These are phyloP conservation scores for Obba rivulosa DNA, from an alignment of 768 basidiomycete species.

Conservation along the genomic window DNA sequence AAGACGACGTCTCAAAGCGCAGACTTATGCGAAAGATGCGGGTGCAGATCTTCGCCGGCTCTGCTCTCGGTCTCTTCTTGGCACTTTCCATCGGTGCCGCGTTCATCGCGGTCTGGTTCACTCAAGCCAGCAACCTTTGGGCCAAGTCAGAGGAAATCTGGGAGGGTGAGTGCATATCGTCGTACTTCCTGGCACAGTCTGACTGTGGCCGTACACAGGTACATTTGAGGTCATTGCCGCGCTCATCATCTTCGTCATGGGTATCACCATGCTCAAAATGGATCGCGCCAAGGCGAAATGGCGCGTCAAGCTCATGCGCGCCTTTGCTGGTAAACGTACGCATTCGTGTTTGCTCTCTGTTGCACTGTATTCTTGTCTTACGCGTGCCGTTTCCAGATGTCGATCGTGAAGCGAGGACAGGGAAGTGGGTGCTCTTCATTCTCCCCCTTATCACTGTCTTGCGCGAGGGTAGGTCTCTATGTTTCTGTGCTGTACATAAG, in stretches of 20 bases:
- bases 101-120: constrained; percentile 95
- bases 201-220: constrained; percentile 33
- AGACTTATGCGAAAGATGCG: constrained; percentile 63
- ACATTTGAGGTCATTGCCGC: constrained; percentile 67
- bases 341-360: not conserved
- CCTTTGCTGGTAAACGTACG: constrained; percentile 62
- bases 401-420: constrained; percentile 44
- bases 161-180: constrained; percentile 66
- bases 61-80: constrained; percentile 66
- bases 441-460: constrained; percentile 90
- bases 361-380: not conserved
- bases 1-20: constrained; percentile 21
- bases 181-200: not conserved
- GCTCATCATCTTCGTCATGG: constrained; percentile 90
- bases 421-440: constrained; percentile 86
- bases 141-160: constrained; percentile 79
- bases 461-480: constrained; percentile 61
- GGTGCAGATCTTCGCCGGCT: constrained; percentile 75
- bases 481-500: not conserved
- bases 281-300: constrained; percentile 93
- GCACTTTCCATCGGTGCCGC: constrained; percentile 84
- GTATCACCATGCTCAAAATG: constrained; percentile 91
- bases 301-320: constrained; percentile 79
- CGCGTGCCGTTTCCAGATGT: constrained; percentile 27
- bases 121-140: constrained; percentile 82